These are phyloP conservation scores for Talaromyces stipitatus DNA, from an alignment of 495 filamentous ascomycete species.

Conservation along the genomic window DNA sequence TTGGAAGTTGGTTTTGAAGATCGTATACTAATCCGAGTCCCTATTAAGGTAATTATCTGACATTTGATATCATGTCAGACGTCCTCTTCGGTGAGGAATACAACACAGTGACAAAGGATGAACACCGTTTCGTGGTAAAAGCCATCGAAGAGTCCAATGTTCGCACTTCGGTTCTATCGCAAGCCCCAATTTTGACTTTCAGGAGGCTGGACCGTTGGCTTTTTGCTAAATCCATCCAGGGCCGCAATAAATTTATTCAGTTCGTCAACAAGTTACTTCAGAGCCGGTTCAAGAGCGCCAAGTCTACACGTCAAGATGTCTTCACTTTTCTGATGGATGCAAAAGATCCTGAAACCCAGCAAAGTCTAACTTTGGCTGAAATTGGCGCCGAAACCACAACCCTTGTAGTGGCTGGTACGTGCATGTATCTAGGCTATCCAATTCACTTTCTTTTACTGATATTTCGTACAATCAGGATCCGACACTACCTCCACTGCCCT, in stretches of 20 bases:
- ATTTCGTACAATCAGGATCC: constrained; percentile 18
- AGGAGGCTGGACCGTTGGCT: neutral
- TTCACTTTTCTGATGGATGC: constrained; percentile 54
- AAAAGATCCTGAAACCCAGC: constrained; percentile 51
- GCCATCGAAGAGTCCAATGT: constrained; percentile 12
- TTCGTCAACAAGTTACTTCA: constrained; percentile 34
- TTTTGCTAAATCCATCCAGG: neutral
- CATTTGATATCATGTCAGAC: constrained; percentile 21
- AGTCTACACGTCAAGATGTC: constrained; percentile 46
- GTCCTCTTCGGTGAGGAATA: constrained; percentile 17
- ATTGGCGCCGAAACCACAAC: constrained; percentile 51
- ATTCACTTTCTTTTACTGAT: neutral
- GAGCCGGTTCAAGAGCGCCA: constrained; percentile 1
- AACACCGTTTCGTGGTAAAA: constrained; percentile 16
- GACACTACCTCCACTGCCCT: constrained; percentile 61
- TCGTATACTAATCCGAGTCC: no score
- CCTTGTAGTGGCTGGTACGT: constrained; percentile 22
- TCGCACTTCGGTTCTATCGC: constrained; percentile 1
- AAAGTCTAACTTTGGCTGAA: constrained; percentile 47
- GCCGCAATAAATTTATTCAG: constrained; percentile 17
- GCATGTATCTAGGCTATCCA: neutral
- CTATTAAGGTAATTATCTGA: constrained; percentile 9
- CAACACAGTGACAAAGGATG: constrained; percentile 10
- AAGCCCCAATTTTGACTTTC: neutral
- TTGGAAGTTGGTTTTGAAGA: neutral